Conservation (phyloP, 768 basidiomycete species). For the Trichaptum fuscoviolaceum region DNA sequence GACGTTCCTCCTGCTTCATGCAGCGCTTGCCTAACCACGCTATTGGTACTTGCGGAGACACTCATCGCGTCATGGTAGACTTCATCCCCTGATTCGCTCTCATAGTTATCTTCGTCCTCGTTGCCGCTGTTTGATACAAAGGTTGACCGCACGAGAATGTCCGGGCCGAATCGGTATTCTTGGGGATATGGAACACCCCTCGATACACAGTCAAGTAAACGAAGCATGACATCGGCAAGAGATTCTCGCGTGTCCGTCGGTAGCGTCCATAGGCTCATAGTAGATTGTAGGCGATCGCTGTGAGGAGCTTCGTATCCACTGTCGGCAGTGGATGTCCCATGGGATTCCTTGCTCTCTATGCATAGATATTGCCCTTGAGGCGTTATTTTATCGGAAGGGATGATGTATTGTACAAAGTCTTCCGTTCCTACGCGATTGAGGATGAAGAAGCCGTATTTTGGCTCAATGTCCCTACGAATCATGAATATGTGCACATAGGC, state of each 20-base stretch:
- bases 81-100: background rate
- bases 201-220: slow-evolving; percentile 70
- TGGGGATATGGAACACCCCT: slow-evolving; percentile 66
- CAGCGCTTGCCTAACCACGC: slow-evolving; percentile 23
- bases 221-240: slow-evolving; percentile 63
- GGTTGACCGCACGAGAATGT: slow-evolving; percentile 1
- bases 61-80: background rate
- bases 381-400: slow-evolving; percentile 74
- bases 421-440: slow-evolving; percentile 77
- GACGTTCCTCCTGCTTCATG: slow-evolving; percentile 26
- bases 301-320: slow-evolving; percentile 23
- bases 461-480: slow-evolving; percentile 57
- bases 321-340: slow-evolving; percentile 24
- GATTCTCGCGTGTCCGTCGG: slow-evolving; percentile 65
- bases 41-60: slow-evolving; percentile 13
- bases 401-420: slow-evolving; percentile 69
- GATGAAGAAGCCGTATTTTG: slow-evolving; percentile 81
- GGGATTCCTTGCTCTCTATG: slow-evolving; percentile 34
- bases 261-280: slow-evolving; percentile 74
- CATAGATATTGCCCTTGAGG: slow-evolving; percentile 59
- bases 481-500: slow-evolving; percentile 7
- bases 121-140: slow-evolving; percentile 17
- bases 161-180: slow-evolving; percentile 32
- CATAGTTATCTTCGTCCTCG: slow-evolving; percentile 4
- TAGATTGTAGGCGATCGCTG: slow-evolving; percentile 48